A percentile compares a stretch with the other conserved stretches of the same genome.
Evolutionary conservation across 179 eudicot species (phyloP).

Genomic region (Gypsophila paniculata): DNA sequence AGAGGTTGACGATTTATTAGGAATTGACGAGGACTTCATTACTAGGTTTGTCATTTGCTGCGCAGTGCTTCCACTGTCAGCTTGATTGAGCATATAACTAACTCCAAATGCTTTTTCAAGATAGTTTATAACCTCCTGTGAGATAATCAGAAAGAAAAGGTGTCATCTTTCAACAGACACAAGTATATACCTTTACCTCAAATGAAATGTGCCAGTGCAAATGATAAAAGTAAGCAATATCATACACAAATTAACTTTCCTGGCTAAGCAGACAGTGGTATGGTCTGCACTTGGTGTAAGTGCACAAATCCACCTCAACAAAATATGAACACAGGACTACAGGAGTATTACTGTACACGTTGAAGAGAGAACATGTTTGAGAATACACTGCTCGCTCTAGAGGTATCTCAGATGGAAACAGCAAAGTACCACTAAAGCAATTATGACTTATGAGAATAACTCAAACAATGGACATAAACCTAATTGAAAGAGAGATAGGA

Average conservation of each 20-base stretch:
- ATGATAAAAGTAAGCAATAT: neutral
- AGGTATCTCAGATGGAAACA: neutral
- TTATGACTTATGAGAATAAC: too few relatives aligned
- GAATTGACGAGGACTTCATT: conserved; percentile 52
- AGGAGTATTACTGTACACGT: too few relatives aligned
- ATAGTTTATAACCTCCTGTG: conserved; percentile 75
- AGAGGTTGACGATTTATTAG: conserved; percentile 42
- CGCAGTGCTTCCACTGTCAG: conserved; percentile 54
- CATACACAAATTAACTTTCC: neutral
- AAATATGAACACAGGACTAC: neutral
- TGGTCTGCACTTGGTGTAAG: neutral
- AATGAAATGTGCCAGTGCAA: neutral
- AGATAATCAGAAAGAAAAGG: neutral
- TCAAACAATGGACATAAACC: neutral
- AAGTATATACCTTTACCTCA: neutral
- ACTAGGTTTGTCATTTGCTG: conserved; percentile 52
- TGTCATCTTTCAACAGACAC: conserved; percentile 8
- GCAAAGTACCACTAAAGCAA: neutral
- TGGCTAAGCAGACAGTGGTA: neutral
- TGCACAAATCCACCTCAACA: neutral
- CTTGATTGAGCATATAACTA: conserved; percentile 48
- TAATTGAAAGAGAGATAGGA: neutral
- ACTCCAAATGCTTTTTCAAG: conserved; percentile 68
- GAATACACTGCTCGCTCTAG: neutral
- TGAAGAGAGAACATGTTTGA: too few relatives aligned